Base-by-base conservation (phyloP, 1,139 yeast genomes). In the Nakaseomyces glabratus region DNA sequence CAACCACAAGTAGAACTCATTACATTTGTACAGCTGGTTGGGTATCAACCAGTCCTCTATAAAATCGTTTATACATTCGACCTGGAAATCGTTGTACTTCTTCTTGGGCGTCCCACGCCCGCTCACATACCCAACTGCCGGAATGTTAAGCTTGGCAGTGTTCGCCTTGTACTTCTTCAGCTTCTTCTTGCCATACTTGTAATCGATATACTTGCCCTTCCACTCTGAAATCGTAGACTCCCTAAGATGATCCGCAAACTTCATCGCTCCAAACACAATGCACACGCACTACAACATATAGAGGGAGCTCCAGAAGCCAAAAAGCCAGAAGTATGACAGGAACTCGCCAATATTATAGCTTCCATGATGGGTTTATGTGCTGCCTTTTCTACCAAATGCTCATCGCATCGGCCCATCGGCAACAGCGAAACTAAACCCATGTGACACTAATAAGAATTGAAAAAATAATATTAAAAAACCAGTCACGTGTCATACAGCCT, bases 151-250 rank as follows among this genome's bases (percentile, higher is more conserved):
- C 24, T 36, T 35, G 12, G 14, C 38, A 35, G 42, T 33, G 19
- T 35, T 35, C 15, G 36, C 35, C 17, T 36, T 38, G 25, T 43
- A 49, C 36, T 34, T 50, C 51, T 73, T 73, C 28, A 77, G 62
- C 47, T 66, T 65, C 59, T 73, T 73, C 57, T 76, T 76, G 13
- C 82, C 82, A 17, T 61, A 61, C 52, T 78, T 79, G 53, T 86
- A 86, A 57, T 84, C 77, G 25, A 86, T 63, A 49, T 86, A 85
- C 53, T 80, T 86, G 40, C 73, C 75, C 47, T 75, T 68, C 95
- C 95, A 85, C 56, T 85, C 95, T 1, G 95, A 94, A 5, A 82
- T 82, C 42, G 73, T 59, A 20, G 73, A 72, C 31, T 72, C 78
- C 40, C 63, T 68, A 38, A 76, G 58, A 22, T 76, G 69, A 43